Base-by-base conservation (phyloP, 306 rosid genomes). In the Quercus dentata region DNA sequence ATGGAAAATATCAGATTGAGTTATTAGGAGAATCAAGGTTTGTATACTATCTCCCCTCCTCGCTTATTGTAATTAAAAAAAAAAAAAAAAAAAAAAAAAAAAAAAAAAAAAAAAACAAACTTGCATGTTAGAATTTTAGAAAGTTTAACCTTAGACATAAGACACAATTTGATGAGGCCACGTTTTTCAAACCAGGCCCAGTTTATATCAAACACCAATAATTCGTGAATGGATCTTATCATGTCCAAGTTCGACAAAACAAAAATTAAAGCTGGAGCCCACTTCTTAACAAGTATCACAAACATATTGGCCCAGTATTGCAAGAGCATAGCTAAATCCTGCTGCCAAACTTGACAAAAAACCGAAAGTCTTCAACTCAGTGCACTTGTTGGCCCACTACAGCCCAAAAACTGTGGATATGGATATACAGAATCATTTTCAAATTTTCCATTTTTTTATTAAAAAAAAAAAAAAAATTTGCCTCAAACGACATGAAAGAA, bases 221-320 rank as follows among this genome's bases (percentile, higher is more conserved):
- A 62, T 62, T 27, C 33, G 7, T 62, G 46, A 64, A 64, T 64
- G 49, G 71, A 64, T 8, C 75, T 41, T 57, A 23, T 73, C 56
- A 74, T 41, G 63, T 74, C 63, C 71, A 78, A 71, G 63, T 74
- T 74, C 71, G 81, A 71, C 83, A 75, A 70, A 73, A 78, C 79
- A 79, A 46, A 27, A 31, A 72, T 80, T 83, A 70, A 79, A 73
- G 75, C 59, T 75, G 77, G 77, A 73, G 61, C 83, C 85, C 86
- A 83, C 67, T 21, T 27, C 51, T 44, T 17, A 57, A 61, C 49
- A 75, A 68, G 41, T 19, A 80, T 67, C 49, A 58, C 61, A 35
- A 77, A 63, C 87, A 76, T 81, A 83, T 58, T 72, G 84, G 71
- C 68, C 76, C 78, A 74, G 74, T 69, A 69, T 55, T 70, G 54